Base-by-base conservation (phyloP, 768 basidiomycete species). In the Termitomyces sp. region DNA sequence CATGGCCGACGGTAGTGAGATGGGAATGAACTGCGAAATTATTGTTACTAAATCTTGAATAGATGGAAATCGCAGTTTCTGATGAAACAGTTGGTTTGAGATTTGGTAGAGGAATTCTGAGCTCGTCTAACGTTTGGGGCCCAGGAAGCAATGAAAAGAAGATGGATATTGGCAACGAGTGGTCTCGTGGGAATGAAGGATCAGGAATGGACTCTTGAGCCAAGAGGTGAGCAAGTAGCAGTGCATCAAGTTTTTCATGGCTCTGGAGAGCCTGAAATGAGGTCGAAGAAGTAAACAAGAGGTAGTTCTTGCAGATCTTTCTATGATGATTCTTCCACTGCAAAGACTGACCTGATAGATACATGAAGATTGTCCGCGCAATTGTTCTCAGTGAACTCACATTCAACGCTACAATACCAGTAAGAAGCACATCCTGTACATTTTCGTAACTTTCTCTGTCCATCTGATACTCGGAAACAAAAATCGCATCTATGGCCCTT, bases 1-100 rank as follows among this genome's bases (percentile, higher is more conserved):
- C 91, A 72, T 91, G 86, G 0, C 83, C 91, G 64, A 87, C 74
- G 1, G 86, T 80, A 16, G 73, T 82, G 40, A 92, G 73, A 74
- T 91, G 88, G 2, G 86, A 87, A 64, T 91, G 87, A 24, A 93
- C 73, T 10, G 84, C 78, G 68, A 91, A 93, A 64, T 93, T 91
- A 70, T 93, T 93, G 74, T 91, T 93, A 42, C 83, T 83, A 62
- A 89, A 92, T 45, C 88, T 83, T 5, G 76, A 64, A 66, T 83
- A 85, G 1, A 89, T 54, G 3, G 65, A 51, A 32, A 71, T 55
- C 1, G 75, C 65, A 4, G 66, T 64, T 7, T 65, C 65, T 13
- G 68, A 55, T 7, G 76, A 68, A 34, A 65, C 34, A 20, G 70
- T 65, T 40, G 60, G 65, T 24, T 69, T 70, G 10, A 75, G 71